A percentile compares a stretch with the other conserved stretches of the same genome.
These are phyloP conservation scores for Phytophthora capsici DNA, from an alignment of 352 stramenopile species.

Conservation along the genomic window DNA sequence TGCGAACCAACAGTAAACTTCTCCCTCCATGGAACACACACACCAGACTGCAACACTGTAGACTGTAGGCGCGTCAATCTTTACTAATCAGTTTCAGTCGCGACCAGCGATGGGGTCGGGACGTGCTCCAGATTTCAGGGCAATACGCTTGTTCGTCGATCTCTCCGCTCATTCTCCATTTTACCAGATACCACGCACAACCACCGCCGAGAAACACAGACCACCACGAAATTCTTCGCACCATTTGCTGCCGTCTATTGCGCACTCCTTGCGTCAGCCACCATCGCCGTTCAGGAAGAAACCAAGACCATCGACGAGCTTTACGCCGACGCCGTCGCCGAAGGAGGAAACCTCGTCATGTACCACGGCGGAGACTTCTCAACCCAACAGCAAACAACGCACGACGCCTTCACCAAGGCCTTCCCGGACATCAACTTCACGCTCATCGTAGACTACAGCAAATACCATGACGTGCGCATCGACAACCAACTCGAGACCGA, in stretches of 20 bases:
- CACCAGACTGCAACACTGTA: no score
- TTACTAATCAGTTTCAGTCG: no score
- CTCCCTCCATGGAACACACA: no score
- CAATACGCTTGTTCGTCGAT: no score
- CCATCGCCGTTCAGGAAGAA: conserved; percentile 37
- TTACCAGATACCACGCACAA: no score
- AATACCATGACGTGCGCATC: conserved; percentile 62
- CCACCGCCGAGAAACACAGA: background rate
- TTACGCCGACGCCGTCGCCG: conserved; percentile 48
- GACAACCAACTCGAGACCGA: conserved; percentile 66
- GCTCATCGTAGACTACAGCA: conserved; percentile 60
- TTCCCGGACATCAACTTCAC: conserved; percentile 60
- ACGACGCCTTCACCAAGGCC: conserved; percentile 7
- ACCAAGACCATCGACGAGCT: conserved; percentile 52
- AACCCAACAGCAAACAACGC: conserved; percentile 28
- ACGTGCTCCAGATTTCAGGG: no score
- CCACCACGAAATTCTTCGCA: conserved; percentile 21
- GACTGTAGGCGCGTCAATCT: no score
- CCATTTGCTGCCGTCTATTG: background rate
- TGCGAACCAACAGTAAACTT: no score
- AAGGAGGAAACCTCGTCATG: conserved; percentile 56
- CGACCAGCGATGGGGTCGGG: no score
- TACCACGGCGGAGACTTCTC: conserved; percentile 46
- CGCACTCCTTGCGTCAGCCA: conserved; percentile 2
- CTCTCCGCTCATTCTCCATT: no score